Evolutionary conservation across 208 protist genomes (phyloP).

Genomic region (Wallacemonas rigidus): DNA sequence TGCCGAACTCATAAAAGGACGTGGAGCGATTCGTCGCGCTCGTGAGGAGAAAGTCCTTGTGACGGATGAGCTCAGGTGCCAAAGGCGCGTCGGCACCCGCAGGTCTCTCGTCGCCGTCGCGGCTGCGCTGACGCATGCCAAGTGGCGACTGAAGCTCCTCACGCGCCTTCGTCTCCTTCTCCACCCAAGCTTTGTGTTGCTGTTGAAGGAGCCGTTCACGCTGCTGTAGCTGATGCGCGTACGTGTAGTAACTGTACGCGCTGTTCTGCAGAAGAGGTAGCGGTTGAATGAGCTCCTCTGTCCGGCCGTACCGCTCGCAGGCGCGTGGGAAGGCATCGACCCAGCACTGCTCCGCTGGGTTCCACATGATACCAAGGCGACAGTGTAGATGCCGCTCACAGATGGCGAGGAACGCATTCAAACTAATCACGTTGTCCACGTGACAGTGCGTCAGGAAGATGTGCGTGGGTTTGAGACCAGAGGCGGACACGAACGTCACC

Average conservation of each 20-base stretch:
- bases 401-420: constrained; percentile 73
- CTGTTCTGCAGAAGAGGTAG: constrained; percentile 71
- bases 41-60: constrained; percentile 72
- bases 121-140: neutral
- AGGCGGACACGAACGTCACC: constrained; percentile 74
- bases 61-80: constrained; percentile 48
- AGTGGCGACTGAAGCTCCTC: neutral
- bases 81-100: constrained; percentile 4
- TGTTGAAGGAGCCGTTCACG: constrained; percentile 34
- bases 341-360: constrained; percentile 76
- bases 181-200: constrained; percentile 16
- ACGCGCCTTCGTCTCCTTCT: neutral
- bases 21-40: constrained; percentile 79
- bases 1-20: constrained; percentile 83
- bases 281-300: constrained; percentile 61
- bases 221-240: constrained; percentile 44
- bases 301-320: constrained; percentile 76
- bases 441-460: constrained; percentile 91
- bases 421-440: constrained; percentile 85
- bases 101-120: neutral
- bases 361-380: constrained; percentile 77
- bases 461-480: constrained; percentile 60
- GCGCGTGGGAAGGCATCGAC: constrained; percentile 74
- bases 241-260: constrained; percentile 64
- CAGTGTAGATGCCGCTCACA: constrained; percentile 47